Evolutionary conservation across 768 basidiomycete genomes (phyloP).

Genomic region (Hygrocybe punicea): DNA sequence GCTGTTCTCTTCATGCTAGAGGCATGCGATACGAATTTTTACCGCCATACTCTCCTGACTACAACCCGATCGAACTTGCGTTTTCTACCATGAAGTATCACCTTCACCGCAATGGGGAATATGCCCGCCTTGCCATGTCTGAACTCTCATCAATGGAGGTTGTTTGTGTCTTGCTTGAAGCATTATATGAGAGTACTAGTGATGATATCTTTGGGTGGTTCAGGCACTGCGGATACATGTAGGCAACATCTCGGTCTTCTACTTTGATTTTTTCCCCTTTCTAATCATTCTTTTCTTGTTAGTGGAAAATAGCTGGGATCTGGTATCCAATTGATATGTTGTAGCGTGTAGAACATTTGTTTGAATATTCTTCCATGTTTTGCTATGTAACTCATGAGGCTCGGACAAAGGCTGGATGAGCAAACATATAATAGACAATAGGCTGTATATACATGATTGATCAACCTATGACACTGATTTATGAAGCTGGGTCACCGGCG

Average conservation of each 20-base stretch:
- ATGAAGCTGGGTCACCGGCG: no score
- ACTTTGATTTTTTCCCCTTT: not conserved
- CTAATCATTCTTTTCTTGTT: not conserved
- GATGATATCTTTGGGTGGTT: not conserved
- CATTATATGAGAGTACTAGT: not conserved
- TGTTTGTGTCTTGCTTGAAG: not conserved
- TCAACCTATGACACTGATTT: no score
- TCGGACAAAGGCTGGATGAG: no score
- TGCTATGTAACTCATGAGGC: no score
- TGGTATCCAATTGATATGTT: no score
- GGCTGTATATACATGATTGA: no score
- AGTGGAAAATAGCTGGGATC: not conserved
- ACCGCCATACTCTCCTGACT: conserved; percentile 29
- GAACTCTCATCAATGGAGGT: not conserved
- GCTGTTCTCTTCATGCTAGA: not conserved
- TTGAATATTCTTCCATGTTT: no score
- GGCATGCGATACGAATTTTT: conserved; percentile 21
- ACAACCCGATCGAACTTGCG: conserved; percentile 30
- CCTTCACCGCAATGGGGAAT: conserved; percentile 14
- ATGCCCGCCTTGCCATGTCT: conserved; percentile 6
- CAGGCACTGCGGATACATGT: not conserved
- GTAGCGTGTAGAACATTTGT: no score
- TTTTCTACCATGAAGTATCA: conserved; percentile 22
- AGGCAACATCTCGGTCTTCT: not conserved
- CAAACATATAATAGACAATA: no score